These are phyloP conservation scores for Beauveria rudraprayagi DNA, from an alignment of 2,329 filamentous ascomycete genomes.

Conservation along the genomic window DNA sequence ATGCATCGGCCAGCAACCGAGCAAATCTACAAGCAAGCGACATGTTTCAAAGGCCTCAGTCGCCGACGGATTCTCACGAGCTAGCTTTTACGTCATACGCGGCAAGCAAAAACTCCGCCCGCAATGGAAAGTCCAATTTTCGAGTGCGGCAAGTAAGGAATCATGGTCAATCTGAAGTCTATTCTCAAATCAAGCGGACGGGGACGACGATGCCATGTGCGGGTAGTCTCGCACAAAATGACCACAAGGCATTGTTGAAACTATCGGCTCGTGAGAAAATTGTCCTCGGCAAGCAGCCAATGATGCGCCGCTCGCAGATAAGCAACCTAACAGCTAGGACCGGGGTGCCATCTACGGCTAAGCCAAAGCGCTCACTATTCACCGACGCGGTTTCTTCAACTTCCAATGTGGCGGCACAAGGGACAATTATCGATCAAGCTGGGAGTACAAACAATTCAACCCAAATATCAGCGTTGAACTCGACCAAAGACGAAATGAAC, in stretches of 20 bases:
- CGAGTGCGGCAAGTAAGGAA: background rate
- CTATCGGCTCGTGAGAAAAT: background rate
- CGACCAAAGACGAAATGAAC: background rate
- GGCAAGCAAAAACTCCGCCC: background rate
- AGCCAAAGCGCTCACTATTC: slow-evolving; percentile 21
- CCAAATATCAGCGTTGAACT: background rate
- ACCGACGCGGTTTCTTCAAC: slow-evolving; percentile 31
- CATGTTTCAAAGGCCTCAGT: background rate
- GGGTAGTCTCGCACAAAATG: background rate
- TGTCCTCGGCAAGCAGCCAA: slow-evolving; percentile 12
- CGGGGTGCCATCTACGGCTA: slow-evolving; percentile 13
- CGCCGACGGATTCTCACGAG: background rate
- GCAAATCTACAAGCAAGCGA: background rate
- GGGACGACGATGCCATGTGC: background rate
- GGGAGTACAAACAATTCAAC: slow-evolving; percentile 14
- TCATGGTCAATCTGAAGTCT: background rate
- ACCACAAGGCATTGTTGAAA: background rate
- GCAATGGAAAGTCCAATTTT: background rate
- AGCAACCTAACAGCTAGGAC: slow-evolving; percentile 11
- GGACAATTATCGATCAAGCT: slow-evolving; percentile 36
- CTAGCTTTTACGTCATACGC: background rate
- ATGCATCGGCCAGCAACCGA: background rate
- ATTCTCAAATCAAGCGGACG: background rate
- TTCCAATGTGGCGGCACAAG: slow-evolving; percentile 33
- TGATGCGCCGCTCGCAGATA: slow-evolving; percentile 21